phyloP scores from a whole-genome alignment of 1,139 yeast genomes.

The Pichia cactophila region DNA sequence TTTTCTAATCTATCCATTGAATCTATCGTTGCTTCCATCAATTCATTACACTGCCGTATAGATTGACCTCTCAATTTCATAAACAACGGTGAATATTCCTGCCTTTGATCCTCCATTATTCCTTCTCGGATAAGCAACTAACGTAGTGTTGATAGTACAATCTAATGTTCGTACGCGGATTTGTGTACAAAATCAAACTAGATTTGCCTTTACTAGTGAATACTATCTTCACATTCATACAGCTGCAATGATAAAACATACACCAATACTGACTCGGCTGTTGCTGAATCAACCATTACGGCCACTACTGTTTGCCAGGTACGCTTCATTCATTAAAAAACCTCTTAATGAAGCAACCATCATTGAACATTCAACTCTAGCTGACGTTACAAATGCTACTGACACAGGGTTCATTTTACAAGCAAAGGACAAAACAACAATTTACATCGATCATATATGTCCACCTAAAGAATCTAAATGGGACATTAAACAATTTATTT shows the following conservation, averaged over 20 bases:
- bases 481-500: conserved; percentile 23
- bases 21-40: conserved; percentile 9
- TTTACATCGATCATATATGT: conserved; percentile 47
- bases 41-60: conserved; percentile 6
- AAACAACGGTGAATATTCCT: conserved; percentile 9
- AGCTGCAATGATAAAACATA: background rate
- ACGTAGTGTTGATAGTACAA: too few species aligned
- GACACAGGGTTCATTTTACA: conserved; percentile 56
- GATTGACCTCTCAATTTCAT: conserved; percentile 11
- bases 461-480: conserved; percentile 33
- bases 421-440: conserved; percentile 43
- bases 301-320: background rate
- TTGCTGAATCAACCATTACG: background rate
- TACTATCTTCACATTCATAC: background rate
- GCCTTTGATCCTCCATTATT: background rate
- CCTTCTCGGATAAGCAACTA: too few species aligned
- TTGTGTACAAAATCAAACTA: background rate
- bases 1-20: conserved; percentile 12
- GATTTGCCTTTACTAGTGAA: background rate
- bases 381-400: conserved; percentile 39
- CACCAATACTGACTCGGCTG: background rate
- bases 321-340: background rate
- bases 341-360: conserved; percentile 18
- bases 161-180: background rate
- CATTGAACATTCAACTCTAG: conserved; percentile 23